Evolutionary conservation across 225 moss, liverwort and hornwort genomes (phyloP).

Genomic region (Marchantia polymorpha): DNA sequence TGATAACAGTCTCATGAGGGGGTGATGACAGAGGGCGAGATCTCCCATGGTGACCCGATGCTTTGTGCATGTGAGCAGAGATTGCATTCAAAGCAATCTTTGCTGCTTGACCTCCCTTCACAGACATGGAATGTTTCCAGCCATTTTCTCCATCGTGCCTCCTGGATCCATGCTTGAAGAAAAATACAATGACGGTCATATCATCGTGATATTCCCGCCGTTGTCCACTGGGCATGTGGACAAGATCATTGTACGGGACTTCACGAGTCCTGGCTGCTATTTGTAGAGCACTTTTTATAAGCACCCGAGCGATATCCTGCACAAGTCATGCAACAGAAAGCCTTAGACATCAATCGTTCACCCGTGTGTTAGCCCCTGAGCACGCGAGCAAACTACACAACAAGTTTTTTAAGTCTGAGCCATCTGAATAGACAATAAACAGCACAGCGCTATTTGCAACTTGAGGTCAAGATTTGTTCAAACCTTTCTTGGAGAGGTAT

Average conservation of each 20-base stretch:
- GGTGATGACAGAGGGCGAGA: not conserved
- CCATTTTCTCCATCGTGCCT: conserved; percentile 12
- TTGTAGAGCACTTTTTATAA: conserved; percentile 38
- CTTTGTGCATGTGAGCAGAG: conserved; percentile 26
- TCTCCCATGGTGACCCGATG: conserved; percentile 7
- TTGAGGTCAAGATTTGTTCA: not conserved
- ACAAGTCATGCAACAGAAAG: not conserved
- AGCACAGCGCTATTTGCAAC: not conserved
- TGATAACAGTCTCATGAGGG: conserved; percentile 16
- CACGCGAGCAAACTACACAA: not conserved
- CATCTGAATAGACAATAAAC: not conserved
- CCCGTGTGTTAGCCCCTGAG: not conserved
- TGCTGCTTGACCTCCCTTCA: conserved; percentile 44
- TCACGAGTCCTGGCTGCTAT: conserved; percentile 42
- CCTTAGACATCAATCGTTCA: too few relatives aligned
- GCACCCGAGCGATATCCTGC: conserved; percentile 44
- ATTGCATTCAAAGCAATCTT: conserved; percentile 33
- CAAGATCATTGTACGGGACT: conserved; percentile 34
- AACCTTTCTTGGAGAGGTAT: conserved; percentile 33
- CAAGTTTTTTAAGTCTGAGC: not conserved
- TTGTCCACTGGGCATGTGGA: conserved; percentile 44
- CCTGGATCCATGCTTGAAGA: conserved; percentile 35
- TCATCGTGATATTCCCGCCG: conserved; percentile 45
- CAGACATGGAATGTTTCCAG: conserved; percentile 46
- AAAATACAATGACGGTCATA: conserved; percentile 50